Evolutionary conservation across 2,329 filamentous ascomycete genomes (phyloP), one percentile per base, ranked within the genome.

Genomic region (Ceratocystis smalleyi): DNA sequence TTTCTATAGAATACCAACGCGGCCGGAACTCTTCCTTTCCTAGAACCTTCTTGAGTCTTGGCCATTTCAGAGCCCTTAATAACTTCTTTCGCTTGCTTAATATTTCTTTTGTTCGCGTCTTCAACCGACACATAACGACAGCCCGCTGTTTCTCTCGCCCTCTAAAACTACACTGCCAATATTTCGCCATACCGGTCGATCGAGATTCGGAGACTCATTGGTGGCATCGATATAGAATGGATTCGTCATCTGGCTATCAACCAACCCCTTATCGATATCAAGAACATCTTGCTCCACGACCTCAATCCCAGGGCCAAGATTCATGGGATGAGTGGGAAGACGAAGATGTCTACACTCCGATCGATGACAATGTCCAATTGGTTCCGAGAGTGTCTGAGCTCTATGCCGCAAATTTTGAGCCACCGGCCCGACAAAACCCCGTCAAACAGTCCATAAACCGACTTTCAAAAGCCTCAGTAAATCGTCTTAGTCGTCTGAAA

Each of bases 301-400:
- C 32, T 32, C 47, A 40, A 15, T 15, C 22, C 15, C 62, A 32
- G 17, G 47, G n/a, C 15, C 47, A 47, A 15, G 77, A 80, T 7
- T 61, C 65, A 3, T 81, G 79, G 79, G 79, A 81, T 66, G 77
- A 80, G 32, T 81, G 79, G 79, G 77, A 79, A 64, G 78, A 80
- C 67, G 77, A 80, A 43, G 66, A 62, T 12, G 64, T 64, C 8
- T 61, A 65, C 30, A 67, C 67, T 8, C 67, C 67, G 63, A 73
- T 76, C 22, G 70, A 73, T 24, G 72, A 70, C 43, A 73, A 77
- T 64, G 74, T 75, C 64, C 69, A 72, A 63, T 70, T 71, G 43
- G 71, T 73, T 32, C 55, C 64, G 6, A 62, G 51, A 22, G 19
- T 63, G 2, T 19, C 55, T 17, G 49, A 60, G 22, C 62, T 59